These are phyloP conservation scores for Blastobotrys buckinghamii DNA, from an alignment of 1,139 yeast species.

Conservation along the genomic window DNA sequence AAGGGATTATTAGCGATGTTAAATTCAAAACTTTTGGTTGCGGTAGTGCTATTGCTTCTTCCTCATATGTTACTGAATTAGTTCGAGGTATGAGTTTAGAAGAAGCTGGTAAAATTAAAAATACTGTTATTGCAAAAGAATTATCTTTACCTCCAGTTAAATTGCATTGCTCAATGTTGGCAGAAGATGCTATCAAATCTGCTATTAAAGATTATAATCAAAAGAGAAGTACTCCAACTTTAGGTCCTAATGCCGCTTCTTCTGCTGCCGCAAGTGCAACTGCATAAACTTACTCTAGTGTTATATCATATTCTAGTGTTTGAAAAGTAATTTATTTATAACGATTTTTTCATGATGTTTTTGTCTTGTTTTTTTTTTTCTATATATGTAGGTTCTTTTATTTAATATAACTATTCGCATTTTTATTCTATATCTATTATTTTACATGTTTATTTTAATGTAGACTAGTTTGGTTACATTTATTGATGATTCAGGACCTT, in stretches of 20 bases:
- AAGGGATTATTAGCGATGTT: slow-evolving; percentile 90
- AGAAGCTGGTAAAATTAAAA: slow-evolving; percentile 86
- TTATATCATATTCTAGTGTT: no score
- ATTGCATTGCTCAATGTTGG: slow-evolving; percentile 96
- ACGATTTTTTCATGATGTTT: neutral
- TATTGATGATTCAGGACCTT: no score
- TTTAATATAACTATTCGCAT: no score
- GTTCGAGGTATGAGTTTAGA: slow-evolving; percentile 94
- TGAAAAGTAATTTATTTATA: neutral
- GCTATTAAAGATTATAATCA: slow-evolving; percentile 92
- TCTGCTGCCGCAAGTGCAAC: slow-evolving; percentile 1
- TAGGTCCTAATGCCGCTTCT: slow-evolving; percentile 32
- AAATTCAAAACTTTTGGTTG: slow-evolving; percentile 98
- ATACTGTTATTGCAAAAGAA: slow-evolving; percentile 89
- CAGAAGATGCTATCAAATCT: slow-evolving; percentile 96
- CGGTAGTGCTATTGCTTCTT: slow-evolving; percentile 95
- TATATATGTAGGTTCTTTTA: neutral
- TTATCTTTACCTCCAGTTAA: slow-evolving; percentile 94
- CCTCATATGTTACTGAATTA: slow-evolving; percentile 89
- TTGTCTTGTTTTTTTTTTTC: neutral
- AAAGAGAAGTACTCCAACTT: slow-evolving; percentile 43
- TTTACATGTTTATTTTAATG: no score
- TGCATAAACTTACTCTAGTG: slow-evolving; percentile 4
- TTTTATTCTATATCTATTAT: no score
- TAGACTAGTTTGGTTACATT: no score